Evolutionary conservation across 257 asterid species (phyloP).

Genomic region (Euphrasia confusa): DNA sequence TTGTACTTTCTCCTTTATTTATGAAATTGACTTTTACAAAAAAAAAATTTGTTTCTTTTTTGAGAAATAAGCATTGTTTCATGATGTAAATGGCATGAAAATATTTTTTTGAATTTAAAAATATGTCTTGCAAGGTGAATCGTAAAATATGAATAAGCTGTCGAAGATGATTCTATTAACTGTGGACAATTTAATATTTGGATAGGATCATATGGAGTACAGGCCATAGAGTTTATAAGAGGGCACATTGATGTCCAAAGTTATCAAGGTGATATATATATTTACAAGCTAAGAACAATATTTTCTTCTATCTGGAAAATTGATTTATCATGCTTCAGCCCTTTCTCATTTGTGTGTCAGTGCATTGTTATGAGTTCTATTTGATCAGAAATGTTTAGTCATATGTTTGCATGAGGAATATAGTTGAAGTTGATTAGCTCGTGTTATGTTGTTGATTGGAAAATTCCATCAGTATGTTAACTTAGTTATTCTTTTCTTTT

Average conservation of each 20-base stretch:
- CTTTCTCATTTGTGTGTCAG: slow-evolving; percentile 2
- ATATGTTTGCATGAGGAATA: slow-evolving; percentile 15
- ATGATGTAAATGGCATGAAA: background rate
- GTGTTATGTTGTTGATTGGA: background rate
- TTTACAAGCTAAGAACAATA: no score
- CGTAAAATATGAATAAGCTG: background rate
- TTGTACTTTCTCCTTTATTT: no score
- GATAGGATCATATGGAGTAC: slow-evolving; percentile 90
- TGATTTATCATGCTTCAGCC: slow-evolving; percentile 3
- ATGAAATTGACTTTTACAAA: no score
- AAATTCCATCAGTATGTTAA: background rate
- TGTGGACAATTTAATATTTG: slow-evolving; percentile 24
- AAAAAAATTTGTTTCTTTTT: slow-evolving; percentile 4
- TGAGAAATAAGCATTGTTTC: background rate
- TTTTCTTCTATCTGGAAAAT: slow-evolving; percentile 12
- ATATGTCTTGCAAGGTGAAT: slow-evolving; percentile 2
- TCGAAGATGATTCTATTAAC: slow-evolving; percentile 19
- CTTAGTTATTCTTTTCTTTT: slow-evolving; percentile 6
- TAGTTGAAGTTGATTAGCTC: slow-evolving; percentile 13
- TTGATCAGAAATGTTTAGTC: background rate
- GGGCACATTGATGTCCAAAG: slow-evolving; percentile 73
- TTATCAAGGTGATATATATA: slow-evolving; percentile 54
- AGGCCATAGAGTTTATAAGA: slow-evolving; percentile 72
- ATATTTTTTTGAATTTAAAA: background rate
- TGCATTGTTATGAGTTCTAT: slow-evolving; percentile 3